phyloP scores from a whole-genome alignment of 176 grass and related monocot species.

The Echinochloa phyllopogon region DNA sequence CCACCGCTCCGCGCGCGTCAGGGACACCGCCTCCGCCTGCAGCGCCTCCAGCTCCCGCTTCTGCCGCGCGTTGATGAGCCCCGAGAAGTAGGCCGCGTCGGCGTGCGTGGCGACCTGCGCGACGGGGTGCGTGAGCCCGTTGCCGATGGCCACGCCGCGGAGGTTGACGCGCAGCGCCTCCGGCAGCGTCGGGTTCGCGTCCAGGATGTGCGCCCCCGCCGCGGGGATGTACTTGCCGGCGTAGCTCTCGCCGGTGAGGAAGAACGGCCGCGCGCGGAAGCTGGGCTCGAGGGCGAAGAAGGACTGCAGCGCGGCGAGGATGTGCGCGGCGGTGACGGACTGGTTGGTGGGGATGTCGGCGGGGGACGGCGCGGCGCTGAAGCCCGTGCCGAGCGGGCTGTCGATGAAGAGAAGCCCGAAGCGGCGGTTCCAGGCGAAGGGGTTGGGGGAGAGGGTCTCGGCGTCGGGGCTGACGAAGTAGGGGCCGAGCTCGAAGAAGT shows the following conservation, averaged over 20 bases:
- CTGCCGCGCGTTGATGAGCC: conserved; percentile 46
- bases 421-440: conserved; percentile 23
- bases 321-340: conserved; percentile 41
- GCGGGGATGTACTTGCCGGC: conserved; percentile 20
- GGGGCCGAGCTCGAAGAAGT: conserved; percentile 66
- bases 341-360: conserved; percentile 40
- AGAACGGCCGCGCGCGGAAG: not conserved
- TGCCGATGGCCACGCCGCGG: conserved; percentile 54
- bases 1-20: conserved; percentile 19
- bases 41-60: conserved; percentile 34
- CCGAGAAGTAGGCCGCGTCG: conserved; percentile 48
- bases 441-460: conserved; percentile 15
- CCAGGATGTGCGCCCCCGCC: conserved; percentile 16
- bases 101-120: conserved; percentile 53
- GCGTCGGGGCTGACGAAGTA: conserved; percentile 45
- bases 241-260: conserved; percentile 23
- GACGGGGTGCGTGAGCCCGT: conserved; percentile 53
- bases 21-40: conserved; percentile 24
- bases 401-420: conserved; percentile 16
- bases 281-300: conserved; percentile 11
- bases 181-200: not conserved
- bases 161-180: not conserved
- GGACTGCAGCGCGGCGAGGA: conserved; percentile 42
- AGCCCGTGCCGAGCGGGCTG: conserved; percentile 16
- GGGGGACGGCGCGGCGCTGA: conserved; percentile 4